Conservation (phyloP, 768 basidiomycete genomes). For the Trametes maxima region DNA sequence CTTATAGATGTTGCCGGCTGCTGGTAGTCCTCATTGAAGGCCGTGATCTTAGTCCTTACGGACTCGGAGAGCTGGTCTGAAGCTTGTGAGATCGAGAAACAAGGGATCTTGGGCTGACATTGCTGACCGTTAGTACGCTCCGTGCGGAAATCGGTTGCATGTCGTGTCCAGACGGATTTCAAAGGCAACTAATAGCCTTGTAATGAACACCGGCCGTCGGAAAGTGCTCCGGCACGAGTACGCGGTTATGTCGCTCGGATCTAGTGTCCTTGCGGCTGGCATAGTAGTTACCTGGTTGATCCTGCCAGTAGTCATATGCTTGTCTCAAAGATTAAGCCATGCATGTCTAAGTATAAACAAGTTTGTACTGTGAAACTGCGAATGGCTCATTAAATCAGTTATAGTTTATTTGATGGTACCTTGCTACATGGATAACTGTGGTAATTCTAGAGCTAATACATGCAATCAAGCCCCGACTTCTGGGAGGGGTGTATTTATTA, state of each 20-base stretch:
- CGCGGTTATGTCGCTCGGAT: slow-evolving; percentile 17
- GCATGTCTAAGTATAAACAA: slow-evolving; percentile 80
- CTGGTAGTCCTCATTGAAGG: slow-evolving; percentile 39
- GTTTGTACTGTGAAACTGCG: slow-evolving; percentile 76
- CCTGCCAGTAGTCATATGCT: slow-evolving; percentile 85
- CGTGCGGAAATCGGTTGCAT: slow-evolving; percentile 20
- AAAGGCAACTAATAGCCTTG: slow-evolving; percentile 24
- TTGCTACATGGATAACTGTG: slow-evolving; percentile 81
- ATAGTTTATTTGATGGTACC: slow-evolving; percentile 79
- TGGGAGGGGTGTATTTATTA: slow-evolving; percentile 73
- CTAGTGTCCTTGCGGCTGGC: slow-evolving; percentile 24
- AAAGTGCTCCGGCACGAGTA: slow-evolving; percentile 21
- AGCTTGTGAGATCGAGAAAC: slow-evolving; percentile 51
- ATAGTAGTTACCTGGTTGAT: slow-evolving; percentile 82
- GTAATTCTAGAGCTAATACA: slow-evolving; percentile 80
- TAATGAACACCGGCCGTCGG: slow-evolving; percentile 23
- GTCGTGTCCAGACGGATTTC: slow-evolving; percentile 24
- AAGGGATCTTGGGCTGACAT: slow-evolving; percentile 40
- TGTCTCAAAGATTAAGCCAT: slow-evolving; percentile 85
- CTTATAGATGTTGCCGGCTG: slow-evolving; percentile 26
- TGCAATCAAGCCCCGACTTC: slow-evolving; percentile 73
- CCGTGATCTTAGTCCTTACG: slow-evolving; percentile 34
- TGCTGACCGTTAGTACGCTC: slow-evolving; percentile 17
- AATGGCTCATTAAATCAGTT: slow-evolving; percentile 86
- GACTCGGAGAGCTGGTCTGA: slow-evolving; percentile 38